Conservation (phyloP, 2,329 filamentous ascomycete genomes). For the Mariannaea sp. region DNA sequence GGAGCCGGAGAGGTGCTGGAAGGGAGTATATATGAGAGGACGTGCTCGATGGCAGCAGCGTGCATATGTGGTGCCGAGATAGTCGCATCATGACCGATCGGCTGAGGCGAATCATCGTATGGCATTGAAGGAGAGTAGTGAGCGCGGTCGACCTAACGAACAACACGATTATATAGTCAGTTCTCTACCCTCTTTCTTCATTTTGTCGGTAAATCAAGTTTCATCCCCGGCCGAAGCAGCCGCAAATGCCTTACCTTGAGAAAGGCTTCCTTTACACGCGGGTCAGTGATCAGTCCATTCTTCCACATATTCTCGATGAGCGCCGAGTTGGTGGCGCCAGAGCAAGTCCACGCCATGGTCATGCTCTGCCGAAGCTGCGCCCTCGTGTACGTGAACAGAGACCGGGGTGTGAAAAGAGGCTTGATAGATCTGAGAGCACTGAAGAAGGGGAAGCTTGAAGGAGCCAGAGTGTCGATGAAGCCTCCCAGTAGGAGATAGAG, state of each 20-base stretch:
- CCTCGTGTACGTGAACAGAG: slow-evolving; percentile 1
- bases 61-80: slow-evolving; percentile 68
- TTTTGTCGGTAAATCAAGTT: no score
- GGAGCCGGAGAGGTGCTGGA: slow-evolving; percentile 42
- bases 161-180: not conserved
- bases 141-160: slow-evolving; percentile 76
- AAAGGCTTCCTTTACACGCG: slow-evolving; percentile 79
- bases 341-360: slow-evolving; percentile 88
- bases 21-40: slow-evolving; percentile 52
- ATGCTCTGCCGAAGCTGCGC: slow-evolving; percentile 18
- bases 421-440: not conserved
- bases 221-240: no score
- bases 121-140: slow-evolving; percentile 75
- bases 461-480: slow-evolving; percentile 5
- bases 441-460: not conserved
- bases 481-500: not conserved
- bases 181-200: no score
- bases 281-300: slow-evolving; percentile 73
- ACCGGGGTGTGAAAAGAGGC: not conserved
- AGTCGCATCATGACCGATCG: slow-evolving; percentile 60
- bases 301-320: slow-evolving; percentile 78
- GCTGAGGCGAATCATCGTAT: slow-evolving; percentile 66
- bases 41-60: slow-evolving; percentile 56
- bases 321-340: slow-evolving; percentile 72
- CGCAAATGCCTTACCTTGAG: slow-evolving; percentile 65